phyloP scores from a whole-genome alignment of 768 basidiomycete genomes.

The Calocera cornea region DNA sequence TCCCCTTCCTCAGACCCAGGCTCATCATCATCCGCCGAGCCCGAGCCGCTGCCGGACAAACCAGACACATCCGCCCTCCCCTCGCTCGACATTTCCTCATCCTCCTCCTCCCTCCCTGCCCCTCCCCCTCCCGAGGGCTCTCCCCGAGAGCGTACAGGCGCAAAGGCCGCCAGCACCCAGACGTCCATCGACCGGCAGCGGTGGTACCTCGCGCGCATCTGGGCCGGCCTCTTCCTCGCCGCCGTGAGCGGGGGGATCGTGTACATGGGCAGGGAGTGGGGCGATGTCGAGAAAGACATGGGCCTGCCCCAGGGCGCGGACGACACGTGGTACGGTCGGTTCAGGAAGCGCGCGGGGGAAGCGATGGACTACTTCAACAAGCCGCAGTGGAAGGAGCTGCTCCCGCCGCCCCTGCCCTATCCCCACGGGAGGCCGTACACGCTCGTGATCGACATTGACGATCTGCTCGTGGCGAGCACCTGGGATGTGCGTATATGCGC shows the following conservation, averaged over 20 bases:
- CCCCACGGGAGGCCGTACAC: constrained; percentile 86
- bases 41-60: background rate
- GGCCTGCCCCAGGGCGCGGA: constrained; percentile 51
- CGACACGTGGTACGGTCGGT: constrained; percentile 50
- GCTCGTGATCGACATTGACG: constrained; percentile 79
- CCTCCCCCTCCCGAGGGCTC: background rate
- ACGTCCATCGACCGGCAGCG: constrained; percentile 2
- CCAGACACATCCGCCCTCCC: background rate
- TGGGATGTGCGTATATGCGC: constrained; percentile 71
- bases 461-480: constrained; percentile 75
- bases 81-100: background rate
- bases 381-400: constrained; percentile 82
- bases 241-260: constrained; percentile 45
- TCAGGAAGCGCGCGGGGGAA: constrained; percentile 44
- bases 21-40: background rate
- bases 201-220: background rate
- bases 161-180: background rate
- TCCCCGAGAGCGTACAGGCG: background rate
- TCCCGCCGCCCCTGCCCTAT: constrained; percentile 72
- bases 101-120: background rate
- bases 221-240: constrained; percentile 30
- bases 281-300: constrained; percentile 49
- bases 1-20: background rate
- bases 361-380: constrained; percentile 78
- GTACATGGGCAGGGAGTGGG: constrained; percentile 70